These are phyloP conservation scores for Fusarium cicatricum DNA, from an alignment of 2,329 filamentous ascomycete species.

Conservation along the genomic window DNA sequence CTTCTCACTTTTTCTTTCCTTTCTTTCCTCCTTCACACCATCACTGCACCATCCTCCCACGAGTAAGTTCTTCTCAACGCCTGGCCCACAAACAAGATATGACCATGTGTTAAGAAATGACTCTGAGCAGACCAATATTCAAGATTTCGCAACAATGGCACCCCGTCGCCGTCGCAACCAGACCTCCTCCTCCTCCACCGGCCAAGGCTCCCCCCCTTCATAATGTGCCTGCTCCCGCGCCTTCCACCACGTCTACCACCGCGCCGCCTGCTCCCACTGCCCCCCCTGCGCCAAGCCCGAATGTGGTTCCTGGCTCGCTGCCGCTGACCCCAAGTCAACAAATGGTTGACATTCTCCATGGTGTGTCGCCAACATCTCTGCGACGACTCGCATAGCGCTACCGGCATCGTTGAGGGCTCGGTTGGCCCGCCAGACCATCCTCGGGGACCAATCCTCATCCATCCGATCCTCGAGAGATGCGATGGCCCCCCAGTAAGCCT, in stretches of 20 bases:
- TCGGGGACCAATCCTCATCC: too few species aligned
- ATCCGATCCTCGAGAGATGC: too few species aligned
- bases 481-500: too few species aligned
- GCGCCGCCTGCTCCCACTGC: neutral
- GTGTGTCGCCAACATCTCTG: neutral
- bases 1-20: neutral
- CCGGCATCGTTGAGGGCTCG: too few species aligned
- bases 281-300: neutral
- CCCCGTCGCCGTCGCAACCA: neutral
- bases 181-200: neutral
- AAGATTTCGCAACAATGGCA: slow-evolving; percentile 1
- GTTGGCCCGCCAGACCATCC: too few species aligned
- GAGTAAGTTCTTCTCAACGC: neutral
- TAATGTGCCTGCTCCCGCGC: neutral
- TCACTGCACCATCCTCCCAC: neutral
- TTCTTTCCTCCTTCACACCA: neutral
- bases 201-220: neutral
- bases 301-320: neutral
- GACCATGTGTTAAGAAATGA: neutral
- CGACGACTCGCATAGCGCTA: too few species aligned
- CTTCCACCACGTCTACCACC: neutral
- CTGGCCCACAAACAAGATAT: neutral
- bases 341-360: neutral
- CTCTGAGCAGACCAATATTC: neutral
- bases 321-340: too few species aligned